Percentiles rank a stretch among this genome's conserved stretches.
These are phyloP conservation scores for Pythium coloratum DNA, from an alignment of 352 stramenopile species.

Conservation along the genomic window DNA sequence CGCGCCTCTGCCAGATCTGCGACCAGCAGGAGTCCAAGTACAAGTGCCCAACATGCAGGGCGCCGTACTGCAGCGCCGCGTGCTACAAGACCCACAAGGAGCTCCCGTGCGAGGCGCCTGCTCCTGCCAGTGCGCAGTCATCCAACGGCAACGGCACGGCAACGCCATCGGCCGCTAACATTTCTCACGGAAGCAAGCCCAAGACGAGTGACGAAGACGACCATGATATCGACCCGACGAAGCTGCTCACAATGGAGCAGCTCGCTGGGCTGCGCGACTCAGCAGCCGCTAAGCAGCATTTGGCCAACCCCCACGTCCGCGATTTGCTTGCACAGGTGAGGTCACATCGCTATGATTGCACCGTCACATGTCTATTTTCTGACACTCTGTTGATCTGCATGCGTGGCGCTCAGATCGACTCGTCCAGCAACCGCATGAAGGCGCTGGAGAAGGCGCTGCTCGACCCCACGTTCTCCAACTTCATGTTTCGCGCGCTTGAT, in stretches of 20 bases:
- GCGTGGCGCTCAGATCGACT: constrained; percentile 50
- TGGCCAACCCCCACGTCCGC: constrained; percentile 51
- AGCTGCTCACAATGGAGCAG: constrained; percentile 56
- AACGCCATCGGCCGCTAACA: not conserved
- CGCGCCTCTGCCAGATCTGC: constrained; percentile 57
- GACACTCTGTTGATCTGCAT: not conserved
- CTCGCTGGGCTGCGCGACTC: constrained; percentile 43
- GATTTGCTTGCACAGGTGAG: constrained; percentile 55
- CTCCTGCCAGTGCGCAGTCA: not conserved
- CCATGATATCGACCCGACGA: constrained; percentile 33
- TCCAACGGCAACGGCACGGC: constrained; percentile 7
- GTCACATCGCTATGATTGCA: constrained; percentile 3
- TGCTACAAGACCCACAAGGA: constrained; percentile 87
- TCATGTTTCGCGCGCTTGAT: constrained; percentile 79
- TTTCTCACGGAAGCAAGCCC: not conserved
- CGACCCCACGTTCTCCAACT: constrained; percentile 64
- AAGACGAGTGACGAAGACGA: constrained; percentile 29
- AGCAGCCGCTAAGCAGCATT: constrained; percentile 34
- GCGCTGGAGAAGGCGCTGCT: constrained; percentile 77
- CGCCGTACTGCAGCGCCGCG: constrained; percentile 69
- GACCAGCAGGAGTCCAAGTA: constrained; percentile 64
- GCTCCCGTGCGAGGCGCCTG: constrained; percentile 41
- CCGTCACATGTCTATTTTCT: not conserved
- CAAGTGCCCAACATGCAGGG: constrained; percentile 75
- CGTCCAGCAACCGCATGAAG: constrained; percentile 62